phyloP scores from a whole-genome alignment of 2,329 filamentous ascomycete genomes.

The Ceratocystis ficicola region DNA sequence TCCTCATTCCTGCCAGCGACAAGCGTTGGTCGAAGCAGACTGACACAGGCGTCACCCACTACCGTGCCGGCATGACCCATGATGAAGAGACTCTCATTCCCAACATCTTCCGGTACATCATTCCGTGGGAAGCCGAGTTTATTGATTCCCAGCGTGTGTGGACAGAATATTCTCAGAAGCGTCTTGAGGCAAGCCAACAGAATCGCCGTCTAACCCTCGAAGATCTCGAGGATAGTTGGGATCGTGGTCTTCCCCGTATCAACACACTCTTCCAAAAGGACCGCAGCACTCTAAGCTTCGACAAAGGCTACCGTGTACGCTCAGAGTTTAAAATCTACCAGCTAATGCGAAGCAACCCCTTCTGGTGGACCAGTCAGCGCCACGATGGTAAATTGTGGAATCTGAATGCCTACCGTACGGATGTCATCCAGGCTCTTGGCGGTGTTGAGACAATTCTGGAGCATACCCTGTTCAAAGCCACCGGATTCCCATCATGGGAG shows the following conservation, averaged over 20 bases:
- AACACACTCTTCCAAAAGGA: slow-evolving; percentile 99
- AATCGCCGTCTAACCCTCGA: slow-evolving; percentile 89
- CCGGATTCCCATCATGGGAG: slow-evolving; percentile 93
- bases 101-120: slow-evolving; percentile 98
- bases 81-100: slow-evolving; percentile 96
- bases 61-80: slow-evolving; percentile 93
- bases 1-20: slow-evolving; percentile 91
- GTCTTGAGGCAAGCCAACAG: slow-evolving; percentile 91
- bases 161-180: slow-evolving; percentile 98
- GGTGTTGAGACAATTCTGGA: slow-evolving; percentile 97
- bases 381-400: slow-evolving; percentile 98
- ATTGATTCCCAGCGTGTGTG: slow-evolving; percentile 97
- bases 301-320: slow-evolving; percentile 91
- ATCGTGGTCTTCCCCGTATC: slow-evolving; percentile 90
- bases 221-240: slow-evolving; percentile 96
- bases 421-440: slow-evolving; percentile 90
- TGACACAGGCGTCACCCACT: slow-evolving; percentile 92
- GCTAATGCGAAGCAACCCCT: slow-evolving; percentile 97
- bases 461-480: slow-evolving; percentile 93
- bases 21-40: slow-evolving; percentile 99
- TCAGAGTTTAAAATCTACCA: slow-evolving; percentile 98
- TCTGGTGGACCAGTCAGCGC: slow-evolving; percentile 97
- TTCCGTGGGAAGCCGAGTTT: slow-evolving; percentile 97
- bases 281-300: slow-evolving; percentile 88
- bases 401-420: slow-evolving; percentile 85